Evolutionary conservation across 2,329 filamentous ascomycete genomes (phyloP).

Genomic region (Tricladium varicosporioides): DNA sequence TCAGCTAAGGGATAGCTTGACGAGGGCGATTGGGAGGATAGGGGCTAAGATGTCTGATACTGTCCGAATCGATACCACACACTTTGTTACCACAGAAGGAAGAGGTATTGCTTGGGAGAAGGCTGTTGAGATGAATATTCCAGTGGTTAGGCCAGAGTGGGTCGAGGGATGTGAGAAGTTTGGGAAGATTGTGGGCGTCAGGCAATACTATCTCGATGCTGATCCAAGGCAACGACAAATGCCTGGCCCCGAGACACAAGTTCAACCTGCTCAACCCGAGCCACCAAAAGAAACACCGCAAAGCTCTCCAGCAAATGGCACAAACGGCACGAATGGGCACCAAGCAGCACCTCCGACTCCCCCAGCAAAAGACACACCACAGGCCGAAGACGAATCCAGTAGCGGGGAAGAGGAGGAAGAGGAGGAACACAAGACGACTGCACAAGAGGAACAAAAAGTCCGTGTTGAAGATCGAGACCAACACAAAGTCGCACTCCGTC

Average conservation of each 20-base stretch:
- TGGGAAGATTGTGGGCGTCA: constrained; percentile 88
- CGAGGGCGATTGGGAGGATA: constrained; percentile 77
- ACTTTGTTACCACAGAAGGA: constrained; percentile 96
- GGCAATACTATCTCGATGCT: constrained; percentile 94
- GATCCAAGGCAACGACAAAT: constrained; percentile 44
- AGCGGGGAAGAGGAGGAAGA: constrained; percentile 26
- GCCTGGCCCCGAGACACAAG: constrained; percentile 9
- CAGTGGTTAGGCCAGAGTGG: constrained; percentile 95
- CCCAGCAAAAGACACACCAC: constrained; percentile 29
- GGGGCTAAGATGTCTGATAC: constrained; percentile 88
- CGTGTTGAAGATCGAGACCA: constrained; percentile 53
- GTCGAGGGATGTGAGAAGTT: constrained; percentile 93
- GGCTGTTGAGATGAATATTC: constrained; percentile 96
- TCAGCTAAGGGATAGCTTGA: constrained; percentile 68
- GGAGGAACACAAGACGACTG: constrained; percentile 34
- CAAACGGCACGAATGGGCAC: constrained; percentile 25
- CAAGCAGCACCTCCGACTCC: constrained; percentile 30
- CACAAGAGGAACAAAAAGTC: constrained; percentile 54
- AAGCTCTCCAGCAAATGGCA: constrained; percentile 19
- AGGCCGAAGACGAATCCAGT: constrained; percentile 23
- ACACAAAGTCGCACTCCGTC: constrained; percentile 52
- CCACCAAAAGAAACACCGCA: constrained; percentile 20
- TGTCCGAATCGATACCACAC: constrained; percentile 94
- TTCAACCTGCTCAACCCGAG: constrained; percentile 18
- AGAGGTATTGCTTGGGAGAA: constrained; percentile 91